Base-by-base conservation (phyloP, 2,329 filamentous ascomycete species). In the Decorospora gaudefroyi region DNA sequence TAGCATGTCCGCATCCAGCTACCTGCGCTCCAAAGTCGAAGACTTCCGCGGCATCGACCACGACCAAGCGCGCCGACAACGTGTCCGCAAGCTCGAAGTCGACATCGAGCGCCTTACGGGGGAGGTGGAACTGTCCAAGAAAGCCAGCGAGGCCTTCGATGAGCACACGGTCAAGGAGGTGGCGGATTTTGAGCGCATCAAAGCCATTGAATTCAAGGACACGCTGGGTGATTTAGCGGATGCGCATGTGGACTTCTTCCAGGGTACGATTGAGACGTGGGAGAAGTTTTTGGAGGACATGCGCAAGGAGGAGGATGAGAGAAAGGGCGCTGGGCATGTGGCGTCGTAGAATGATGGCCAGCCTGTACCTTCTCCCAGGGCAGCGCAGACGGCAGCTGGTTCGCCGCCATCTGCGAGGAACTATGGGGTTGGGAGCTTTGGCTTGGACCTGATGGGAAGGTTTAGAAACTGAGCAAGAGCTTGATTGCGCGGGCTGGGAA, bases 11-110 rank as follows among this genome's bases (percentile, higher is more conserved):
- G 90, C 90, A 1, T 87, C 90, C 0, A 88, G 88, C 3, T 97
- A 96, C 75, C 81, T 99, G 57, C 87, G 91, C 30, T 86, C 87
- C 68, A 97, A 97, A 72, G 87, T 99, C 63, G 93, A 99, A 72
- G 93, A 99, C 66, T 91, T 96, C 52, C 85, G 93, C 12, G 93
- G 93, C 10, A 91, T 99, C 3, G 93, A 99, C 71, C 93, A 97
- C 72, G 93, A 97, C 69, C 89, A 95, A 63, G 85, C 87, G 10
- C 85, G 91, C 2, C 83, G 91, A 10, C 92, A 97, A 68, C 83
- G 92, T 19, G 81, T 92, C 37, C 84, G 93, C 46, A 95, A 93
- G 72, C 79, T 97, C 3, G 93, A 99, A 72, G 78, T 97, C 35
- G 85, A 90, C 55, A 96, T 99, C 58, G 90, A 96, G 61, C 88